Evolutionary conservation across 768 basidiomycete genomes (phyloP).

Genomic region (Termitomyces titanicus): DNA sequence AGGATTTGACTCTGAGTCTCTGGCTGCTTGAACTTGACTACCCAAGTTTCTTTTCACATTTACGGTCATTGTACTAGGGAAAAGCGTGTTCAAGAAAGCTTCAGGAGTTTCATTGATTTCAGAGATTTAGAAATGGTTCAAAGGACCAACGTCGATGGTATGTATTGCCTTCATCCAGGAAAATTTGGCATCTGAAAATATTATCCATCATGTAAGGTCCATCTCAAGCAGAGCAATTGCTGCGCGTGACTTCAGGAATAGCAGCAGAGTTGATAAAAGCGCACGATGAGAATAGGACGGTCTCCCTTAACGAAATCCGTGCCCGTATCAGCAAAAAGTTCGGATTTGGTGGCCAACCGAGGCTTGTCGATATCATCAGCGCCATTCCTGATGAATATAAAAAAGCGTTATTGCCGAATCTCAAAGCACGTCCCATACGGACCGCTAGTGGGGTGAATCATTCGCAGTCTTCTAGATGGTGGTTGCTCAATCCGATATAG

Average conservation of each 20-base stretch:
- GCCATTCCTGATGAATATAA: slow-evolving; percentile 98
- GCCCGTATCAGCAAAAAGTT: slow-evolving; percentile 88
- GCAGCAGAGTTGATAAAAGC: slow-evolving; percentile 91
- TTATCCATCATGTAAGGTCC: slow-evolving; percentile 40
- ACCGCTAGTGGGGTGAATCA: slow-evolving; percentile 89
- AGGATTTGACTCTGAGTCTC: background rate
- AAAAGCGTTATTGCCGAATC: slow-evolving; percentile 82
- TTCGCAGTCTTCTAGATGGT: background rate
- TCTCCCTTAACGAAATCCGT: slow-evolving; percentile 87
- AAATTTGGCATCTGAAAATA: background rate
- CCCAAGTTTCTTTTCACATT: background rate
- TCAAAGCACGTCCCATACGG: slow-evolving; percentile 91
- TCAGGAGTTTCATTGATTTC: background rate
- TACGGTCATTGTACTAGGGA: background rate
- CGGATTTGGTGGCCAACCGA: slow-evolving; percentile 80
- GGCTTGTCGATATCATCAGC: slow-evolving; percentile 96
- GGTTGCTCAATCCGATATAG: slow-evolving; percentile 33
- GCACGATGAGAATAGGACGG: slow-evolving; percentile 69
- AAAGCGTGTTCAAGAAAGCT: background rate
- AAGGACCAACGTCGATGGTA: slow-evolving; percentile 12
- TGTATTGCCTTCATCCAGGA: background rate
- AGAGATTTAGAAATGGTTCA: slow-evolving; percentile 9
- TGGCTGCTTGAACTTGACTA: background rate
- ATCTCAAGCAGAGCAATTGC: slow-evolving; percentile 86
- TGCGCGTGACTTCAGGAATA: slow-evolving; percentile 92